These are phyloP conservation scores for Phytophthora hibernalis DNA, from an alignment of 352 stramenopile genomes.

Conservation along the genomic window DNA sequence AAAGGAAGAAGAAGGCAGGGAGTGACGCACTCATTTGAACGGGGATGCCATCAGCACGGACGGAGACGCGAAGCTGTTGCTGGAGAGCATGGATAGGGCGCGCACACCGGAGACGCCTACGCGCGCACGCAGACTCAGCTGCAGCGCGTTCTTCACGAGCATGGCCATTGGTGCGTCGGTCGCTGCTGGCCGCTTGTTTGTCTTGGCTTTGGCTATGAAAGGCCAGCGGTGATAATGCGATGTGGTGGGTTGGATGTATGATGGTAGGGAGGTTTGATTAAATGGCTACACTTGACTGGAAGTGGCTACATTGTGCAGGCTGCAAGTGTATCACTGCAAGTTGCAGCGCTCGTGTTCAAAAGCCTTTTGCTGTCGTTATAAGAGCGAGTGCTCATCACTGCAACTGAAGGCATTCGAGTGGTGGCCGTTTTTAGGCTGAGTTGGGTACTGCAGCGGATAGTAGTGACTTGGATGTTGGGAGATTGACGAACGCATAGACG, in stretches of 20 bases:
- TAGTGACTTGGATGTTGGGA: background rate
- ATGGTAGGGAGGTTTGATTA: too few species aligned
- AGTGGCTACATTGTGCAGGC: too few species aligned
- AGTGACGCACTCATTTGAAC: constrained; percentile 34
- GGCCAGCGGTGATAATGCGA: constrained; percentile 6
- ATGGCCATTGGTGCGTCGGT: constrained; percentile 33
- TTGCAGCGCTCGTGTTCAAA: too few species aligned
- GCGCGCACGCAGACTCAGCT: constrained; percentile 37
- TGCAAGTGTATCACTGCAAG: too few species aligned
- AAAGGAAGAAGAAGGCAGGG: background rate
- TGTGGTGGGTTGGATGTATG: too few species aligned
- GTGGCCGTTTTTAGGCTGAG: too few species aligned
- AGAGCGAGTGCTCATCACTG: too few species aligned
- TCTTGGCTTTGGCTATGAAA: constrained; percentile 24
- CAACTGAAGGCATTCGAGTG: too few species aligned
- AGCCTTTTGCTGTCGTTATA: too few species aligned
- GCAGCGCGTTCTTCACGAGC: constrained; percentile 43
- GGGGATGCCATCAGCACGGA: constrained; percentile 31
- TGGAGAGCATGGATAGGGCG: constrained; percentile 26
- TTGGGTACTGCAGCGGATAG: too few species aligned
- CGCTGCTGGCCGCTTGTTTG: constrained; percentile 38
- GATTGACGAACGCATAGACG: constrained; percentile 4
- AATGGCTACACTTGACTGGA: too few species aligned
- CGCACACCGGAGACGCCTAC: constrained; percentile 7
- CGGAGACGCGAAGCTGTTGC: constrained; percentile 12